Base-by-base conservation (phyloP, 257 asterid genomes). In the Plantago ovata region DNA sequence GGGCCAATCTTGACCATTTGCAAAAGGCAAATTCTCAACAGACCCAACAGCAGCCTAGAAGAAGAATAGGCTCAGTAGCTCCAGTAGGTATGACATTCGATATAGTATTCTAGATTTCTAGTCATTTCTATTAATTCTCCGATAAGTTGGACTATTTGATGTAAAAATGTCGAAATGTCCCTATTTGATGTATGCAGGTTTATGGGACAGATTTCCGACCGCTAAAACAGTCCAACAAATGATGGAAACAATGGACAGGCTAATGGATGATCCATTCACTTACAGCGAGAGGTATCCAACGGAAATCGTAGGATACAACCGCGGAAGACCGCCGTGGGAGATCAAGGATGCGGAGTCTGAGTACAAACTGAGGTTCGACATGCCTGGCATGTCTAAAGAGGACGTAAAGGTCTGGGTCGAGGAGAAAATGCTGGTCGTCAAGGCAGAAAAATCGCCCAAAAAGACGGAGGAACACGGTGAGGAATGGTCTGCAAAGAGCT, bases 261-360 rank as follows among this genome's bases (percentile, higher is more conserved):
- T 87, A 28, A 68, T 82, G 71, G 95, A 84, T 13, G 94, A 80
- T 43, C 94, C 91, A 24, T 22, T 76, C 0, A 72, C 72, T 14
- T 78, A 75, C 57, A 56, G 40, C 33, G 52, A 67, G 19, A 65
- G 71, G 16, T 72, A 73, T 15, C 44, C 75, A 0, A 6, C 70
- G 0, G 84, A 73, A 15, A 38, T 53, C 2, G 73, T 65, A 0
- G 78, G 80, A 4, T 75, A 73, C 77, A 63, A 70, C 65, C 54
- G 83, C 39, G 88, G 91, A 50, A 76, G 94, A 24, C 72, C 91
- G 0, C 94, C 91, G 4, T 87, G 95, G 95, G 94, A 80, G 81
- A 84, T 84, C 3, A 87, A 76, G 62, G 95, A 87, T 76, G 66
- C 49, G 0, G 85, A 84, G 14, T 48, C 62, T 1, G 88, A 79